Evolutionary conservation across 208 protist genomes (phyloP), one percentile per base, ranked within the genome.

Genomic region (Leishmania aethiopica): DNA sequence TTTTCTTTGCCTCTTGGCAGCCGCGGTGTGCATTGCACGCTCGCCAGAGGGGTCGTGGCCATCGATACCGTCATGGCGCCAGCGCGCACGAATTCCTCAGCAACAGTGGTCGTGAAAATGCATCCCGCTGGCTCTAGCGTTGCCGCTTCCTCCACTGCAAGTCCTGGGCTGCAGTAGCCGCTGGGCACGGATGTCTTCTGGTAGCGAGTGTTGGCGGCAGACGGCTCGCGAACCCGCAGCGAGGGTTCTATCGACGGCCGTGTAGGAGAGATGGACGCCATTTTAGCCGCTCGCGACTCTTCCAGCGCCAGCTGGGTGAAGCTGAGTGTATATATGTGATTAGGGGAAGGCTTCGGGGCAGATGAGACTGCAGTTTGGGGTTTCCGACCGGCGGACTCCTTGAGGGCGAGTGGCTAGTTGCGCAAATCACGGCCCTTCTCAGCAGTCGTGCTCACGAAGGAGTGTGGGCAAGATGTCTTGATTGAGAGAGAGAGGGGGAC

Each of bases 181-280:
- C 28, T 64, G 37, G 32, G 53, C 15, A 77, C 2, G 19, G 37
- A 40, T 32, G 55, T 25, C 32, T 57, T 77, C 74, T 55, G 4
- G 25, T 35, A 22, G 37, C 22, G 37, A 37, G 53, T n/a, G 74
- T 77, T 77, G 53, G 55, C 74, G 55, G 64, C 35, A 13, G 74
- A 77, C 15, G 74, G 35, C 13, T 77, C 82, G 4, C 82, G 77
- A 15, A 85, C 42, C 47, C 77, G 82, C 47, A 85, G 77, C 2
- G 71, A 71, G 13, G 77, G 77, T 35, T 71, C 60, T 28, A 77
- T 49, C 32, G 72, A 42, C 28, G 13, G 22, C 17, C 32, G 60
- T 7, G 60, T 47, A 15, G 77, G 59, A 37, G 82, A 79, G 8
- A 62, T n/a, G 8, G 77, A 76, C 2, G 59, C 25, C 77, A 86